Conservation (phyloP, 169 alveolate species). For the Sarcocystis neurona region DNA sequence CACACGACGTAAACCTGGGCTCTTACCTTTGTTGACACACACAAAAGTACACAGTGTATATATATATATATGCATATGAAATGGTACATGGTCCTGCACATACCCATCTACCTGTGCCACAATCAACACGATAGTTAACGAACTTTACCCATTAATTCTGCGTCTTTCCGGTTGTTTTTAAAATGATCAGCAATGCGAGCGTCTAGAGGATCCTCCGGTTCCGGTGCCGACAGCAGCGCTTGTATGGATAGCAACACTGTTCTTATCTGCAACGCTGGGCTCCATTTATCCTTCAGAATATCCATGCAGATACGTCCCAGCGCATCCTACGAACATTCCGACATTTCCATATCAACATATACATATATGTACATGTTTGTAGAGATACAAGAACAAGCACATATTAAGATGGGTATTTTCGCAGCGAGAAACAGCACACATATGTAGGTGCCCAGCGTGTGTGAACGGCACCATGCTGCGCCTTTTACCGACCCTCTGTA, state of each 20-base stretch:
- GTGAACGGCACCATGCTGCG: too few species aligned
- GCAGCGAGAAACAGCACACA: too few species aligned
- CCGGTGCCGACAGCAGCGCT: slow-evolving; percentile 97
- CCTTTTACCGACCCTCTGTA: too few species aligned
- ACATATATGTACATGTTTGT: neutral
- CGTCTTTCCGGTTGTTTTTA: slow-evolving; percentile 89
- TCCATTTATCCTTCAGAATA: slow-evolving; percentile 98
- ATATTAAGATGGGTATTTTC: too few species aligned
- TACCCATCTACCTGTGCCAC: neutral
- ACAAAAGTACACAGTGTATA: neutral
- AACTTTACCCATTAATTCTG: slow-evolving; percentile 80
- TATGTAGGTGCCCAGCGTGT: too few species aligned
- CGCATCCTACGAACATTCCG: slow-evolving; percentile 81
- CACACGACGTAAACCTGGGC: neutral
- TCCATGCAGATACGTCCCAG: slow-evolving; percentile 98
- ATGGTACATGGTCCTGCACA: neutral
- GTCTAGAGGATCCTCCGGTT: slow-evolving; percentile 98
- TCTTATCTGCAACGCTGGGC: slow-evolving; percentile 98
- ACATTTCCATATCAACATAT: neutral
- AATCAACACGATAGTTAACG: neutral
- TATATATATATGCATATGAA: neutral
- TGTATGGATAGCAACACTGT: slow-evolving; percentile 96
- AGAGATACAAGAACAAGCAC: neutral
- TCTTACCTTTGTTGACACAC: neutral
- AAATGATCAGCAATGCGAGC: slow-evolving; percentile 95